Conservation (phyloP, 1,139 yeast species). For the Groenewaldozyma auringiensis region DNA sequence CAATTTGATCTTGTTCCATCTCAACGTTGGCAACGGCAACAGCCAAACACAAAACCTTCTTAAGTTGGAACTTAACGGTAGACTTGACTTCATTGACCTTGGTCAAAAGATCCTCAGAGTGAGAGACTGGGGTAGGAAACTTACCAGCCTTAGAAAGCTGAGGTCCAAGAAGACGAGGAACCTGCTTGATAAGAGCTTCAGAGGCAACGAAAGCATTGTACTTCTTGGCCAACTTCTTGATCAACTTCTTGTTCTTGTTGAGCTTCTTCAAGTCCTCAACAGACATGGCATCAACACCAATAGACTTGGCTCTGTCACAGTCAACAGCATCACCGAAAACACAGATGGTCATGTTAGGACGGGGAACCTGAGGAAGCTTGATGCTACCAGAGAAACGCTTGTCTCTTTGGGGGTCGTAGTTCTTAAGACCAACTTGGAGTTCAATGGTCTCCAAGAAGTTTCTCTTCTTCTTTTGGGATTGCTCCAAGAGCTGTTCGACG, state of each 20-base stretch:
- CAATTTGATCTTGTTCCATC: conserved; percentile 95
- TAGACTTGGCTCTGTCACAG: conserved; percentile 99
- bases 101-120: conserved; percentile 93
- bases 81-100: conserved; percentile 98
- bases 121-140: conserved; percentile 99
- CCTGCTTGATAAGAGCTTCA: conserved; percentile 98
- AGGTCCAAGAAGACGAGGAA: conserved; percentile 99
- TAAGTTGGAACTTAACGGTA: conserved; percentile 99
- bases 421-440: conserved; percentile 99
- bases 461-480: conserved; percentile 93
- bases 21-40: conserved; percentile 97
- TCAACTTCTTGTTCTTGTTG: conserved; percentile 99
- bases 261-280: conserved; percentile 99
- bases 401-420: conserved; percentile 99
- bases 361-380: conserved; percentile 98
- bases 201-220: conserved; percentile 99
- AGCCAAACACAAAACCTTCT: conserved; percentile 85
- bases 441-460: conserved; percentile 99
- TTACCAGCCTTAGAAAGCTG: conserved; percentile 99
- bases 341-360: conserved; percentile 99
- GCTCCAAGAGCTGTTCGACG: conserved; percentile 87
- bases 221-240: conserved; percentile 99
- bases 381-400: conserved; percentile 99
- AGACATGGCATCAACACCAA: conserved; percentile 99
- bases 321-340: conserved; percentile 99